Evolutionary conservation across 2,329 filamentous ascomycete species (phyloP), one percentile per base, ranked within the genome.

Genomic region (Ophiostoma novo-ulmi): DNA sequence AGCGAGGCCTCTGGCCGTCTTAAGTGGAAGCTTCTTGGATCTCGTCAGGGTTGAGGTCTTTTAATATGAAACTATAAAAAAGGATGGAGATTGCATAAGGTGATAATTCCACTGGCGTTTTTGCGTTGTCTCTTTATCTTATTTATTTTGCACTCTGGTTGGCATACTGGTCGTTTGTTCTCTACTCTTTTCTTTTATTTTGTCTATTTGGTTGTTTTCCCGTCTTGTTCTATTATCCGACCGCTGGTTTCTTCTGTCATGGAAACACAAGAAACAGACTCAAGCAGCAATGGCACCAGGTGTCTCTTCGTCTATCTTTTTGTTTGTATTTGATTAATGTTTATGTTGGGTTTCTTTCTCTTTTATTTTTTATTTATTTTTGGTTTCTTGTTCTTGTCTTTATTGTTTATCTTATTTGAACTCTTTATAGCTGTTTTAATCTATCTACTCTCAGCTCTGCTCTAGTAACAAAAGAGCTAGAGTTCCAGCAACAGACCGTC

Each of bases 21-120:
- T 22, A 68, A 71, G 69, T 64, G 69, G 70, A 71, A 64, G 69
- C 58, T 72, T 61, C 71, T 70, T 70, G 70, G 68, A 7, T 5
- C 68, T 6, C 70, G 67, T 41, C 70, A 58, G 20, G 20, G 58
- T 48, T 66, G 41, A 31, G 38, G 39, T n/a, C n/a, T 35, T 8
- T 44, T 10, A n/a, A 11, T 22, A 22, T 13, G 14, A 36, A 17
- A 35, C 1, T 35, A 38, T 2, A 38, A 64, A 38, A 64, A 20
- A 64, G 14, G 61, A 10, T 64, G 61, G 17, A 63, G 7, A 63
- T 35, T 63, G 58, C 66, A 35, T 67, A 39, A 44, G 65, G 22
- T 22, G 41, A 20, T 20, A 5, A 20, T 41, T 55, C 48, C 52
- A 31, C 14, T 48, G 36, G 65, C 38, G 65, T 44, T 67, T 38